Conservation (phyloP, 2,329 filamentous ascomycete genomes). For the Neocucurbitaria cava region DNA sequence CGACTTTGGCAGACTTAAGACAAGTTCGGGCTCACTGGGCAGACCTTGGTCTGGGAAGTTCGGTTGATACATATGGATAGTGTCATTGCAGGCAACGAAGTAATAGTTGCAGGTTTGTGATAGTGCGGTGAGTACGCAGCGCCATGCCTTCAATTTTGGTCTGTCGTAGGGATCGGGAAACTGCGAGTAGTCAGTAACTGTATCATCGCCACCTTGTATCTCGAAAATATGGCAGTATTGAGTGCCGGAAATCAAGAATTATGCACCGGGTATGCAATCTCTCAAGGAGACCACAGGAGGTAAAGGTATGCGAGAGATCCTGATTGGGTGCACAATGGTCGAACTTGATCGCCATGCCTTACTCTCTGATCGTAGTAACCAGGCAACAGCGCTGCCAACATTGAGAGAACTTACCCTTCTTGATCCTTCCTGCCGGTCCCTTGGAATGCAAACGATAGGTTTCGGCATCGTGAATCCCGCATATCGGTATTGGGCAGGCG, state of each 20-base stretch:
- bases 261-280: not conserved
- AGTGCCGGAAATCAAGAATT: not conserved
- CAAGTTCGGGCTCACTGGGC: conserved; percentile 43
- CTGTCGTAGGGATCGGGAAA: conserved; percentile 13
- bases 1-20: conserved; percentile 49
- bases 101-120: conserved; percentile 57
- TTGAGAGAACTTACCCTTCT: conserved; percentile 35
- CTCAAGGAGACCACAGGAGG: not conserved
- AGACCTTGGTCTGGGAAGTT: conserved; percentile 52
- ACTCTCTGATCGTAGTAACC: not conserved
- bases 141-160: conserved; percentile 44
- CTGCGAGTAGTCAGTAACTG: conserved; percentile 13
- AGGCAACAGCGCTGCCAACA: not conserved
- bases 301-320: not conserved
- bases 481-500: not conserved
- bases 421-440: conserved; percentile 29
- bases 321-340: too few relatives aligned
- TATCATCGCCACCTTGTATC: not conserved
- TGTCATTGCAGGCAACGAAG: conserved; percentile 53
- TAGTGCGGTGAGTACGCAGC: conserved; percentile 55
- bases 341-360: too few relatives aligned
- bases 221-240: not conserved
- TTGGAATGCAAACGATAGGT: conserved; percentile 31
- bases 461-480: conserved; percentile 16
- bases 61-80: conserved; percentile 54